A percentile compares a stretch with the other conserved stretches of the same genome.
phyloP scores from a whole-genome alignment of 208 protist species.

The Kentomonas sorsogonicus region DNA sequence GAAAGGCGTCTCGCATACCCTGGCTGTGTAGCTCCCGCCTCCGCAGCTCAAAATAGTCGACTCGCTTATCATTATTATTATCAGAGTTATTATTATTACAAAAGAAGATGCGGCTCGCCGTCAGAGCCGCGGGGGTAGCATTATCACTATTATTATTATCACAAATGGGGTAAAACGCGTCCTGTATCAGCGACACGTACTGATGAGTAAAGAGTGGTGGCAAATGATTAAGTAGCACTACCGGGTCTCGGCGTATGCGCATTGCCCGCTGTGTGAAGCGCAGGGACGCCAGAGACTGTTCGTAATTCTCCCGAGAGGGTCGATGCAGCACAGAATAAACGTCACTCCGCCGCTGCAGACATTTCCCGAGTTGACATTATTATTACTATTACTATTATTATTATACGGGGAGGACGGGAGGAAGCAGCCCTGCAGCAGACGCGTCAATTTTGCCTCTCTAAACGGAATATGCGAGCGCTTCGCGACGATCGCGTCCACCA shows the following conservation, averaged over 20 bases:
- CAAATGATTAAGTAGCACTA: slow-evolving; percentile 74
- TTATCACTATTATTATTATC: no score
- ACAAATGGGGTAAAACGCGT: background rate
- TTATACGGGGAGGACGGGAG: no score
- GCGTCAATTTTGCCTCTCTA: slow-evolving; percentile 87
- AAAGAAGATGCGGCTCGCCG: no score
- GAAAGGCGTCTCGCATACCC: slow-evolving; percentile 68
- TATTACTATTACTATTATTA: no score
- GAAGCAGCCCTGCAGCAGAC: slow-evolving; percentile 71
- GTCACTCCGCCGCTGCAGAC: slow-evolving; percentile 86
- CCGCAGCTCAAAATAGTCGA: no score
- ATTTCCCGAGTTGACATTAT: no score
- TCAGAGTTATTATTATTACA: no score
- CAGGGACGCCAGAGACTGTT: slow-evolving; percentile 79
- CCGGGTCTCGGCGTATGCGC: slow-evolving; percentile 87
- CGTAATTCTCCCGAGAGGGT: slow-evolving; percentile 76
- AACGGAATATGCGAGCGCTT: slow-evolving; percentile 71
- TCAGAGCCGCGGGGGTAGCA: no score
- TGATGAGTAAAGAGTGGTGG: slow-evolving; percentile 81
- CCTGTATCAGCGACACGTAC: slow-evolving; percentile 12
- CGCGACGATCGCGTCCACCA: slow-evolving; percentile 77
- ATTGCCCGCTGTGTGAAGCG: slow-evolving; percentile 86
- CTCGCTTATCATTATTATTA: no score
- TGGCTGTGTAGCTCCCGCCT: no score
- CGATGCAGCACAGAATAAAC: slow-evolving; percentile 88